Base-by-base conservation (phyloP, 345 rosid genomes). In the Salix brachista region DNA sequence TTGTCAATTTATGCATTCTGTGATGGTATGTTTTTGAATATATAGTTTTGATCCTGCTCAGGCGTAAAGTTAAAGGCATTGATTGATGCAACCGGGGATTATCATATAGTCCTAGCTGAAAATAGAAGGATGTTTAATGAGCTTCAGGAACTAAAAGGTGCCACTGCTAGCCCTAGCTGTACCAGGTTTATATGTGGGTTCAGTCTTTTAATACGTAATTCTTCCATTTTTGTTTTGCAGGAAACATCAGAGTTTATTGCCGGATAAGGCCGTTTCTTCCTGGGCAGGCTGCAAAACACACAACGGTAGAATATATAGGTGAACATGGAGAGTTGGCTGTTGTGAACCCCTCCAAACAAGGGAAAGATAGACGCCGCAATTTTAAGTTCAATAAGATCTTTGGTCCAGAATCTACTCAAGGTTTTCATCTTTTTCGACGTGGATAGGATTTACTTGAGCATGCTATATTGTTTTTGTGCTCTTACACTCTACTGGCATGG, bases 131-230 rank as follows among this genome's bases (percentile, higher is more conserved):
- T 96, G 66, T 96, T 89, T 80, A 96, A 92, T 60, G 99, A 96
- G 86, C 86, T 96, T 72, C 98, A 93, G 78, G 99, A 96, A 78
- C 81, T 93, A 75, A 93, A 89, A 96, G 99, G 99, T 93, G 71
- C 36, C 25, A 1, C 25, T 16, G 42, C 56, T 42, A 25, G 42
- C 48, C n/a, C 67, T 71, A 58, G 23, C 26, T 58, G 68, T 69
- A 41, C 16, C 12, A n/a, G 74, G 13, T 23, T 70, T 75, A 32
- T 50, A 28, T 28, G n/a, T 19, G 11, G 16, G 58, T 72, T 25
- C 41, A 56, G 18, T 25, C 48, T 30, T 46, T 65, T 11, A n/a
- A 41, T 32, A 30, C 54, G 12, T 74, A 26, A 64, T 21, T 46
- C 73, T 71, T 72, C 77, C 17, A 69, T 26, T 77, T 4, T 13